Percentiles rank a stretch among this genome's conserved stretches.
These are phyloP conservation scores for Crithidia expoeki DNA, from an alignment of 208 protist species.

Conservation along the genomic window DNA sequence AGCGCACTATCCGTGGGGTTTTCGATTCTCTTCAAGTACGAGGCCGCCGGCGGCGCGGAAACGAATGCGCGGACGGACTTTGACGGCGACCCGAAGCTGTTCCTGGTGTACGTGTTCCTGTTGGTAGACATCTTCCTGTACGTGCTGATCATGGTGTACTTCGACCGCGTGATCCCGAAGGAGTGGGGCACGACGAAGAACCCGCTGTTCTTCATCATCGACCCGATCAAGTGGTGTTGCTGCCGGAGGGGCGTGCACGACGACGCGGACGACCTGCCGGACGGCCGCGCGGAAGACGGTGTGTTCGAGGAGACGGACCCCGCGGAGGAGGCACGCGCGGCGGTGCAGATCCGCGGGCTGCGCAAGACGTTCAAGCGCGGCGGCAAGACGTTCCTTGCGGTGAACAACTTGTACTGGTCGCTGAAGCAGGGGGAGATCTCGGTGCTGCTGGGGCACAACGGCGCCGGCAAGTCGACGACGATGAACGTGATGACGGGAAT, in stretches of 20 bases:
- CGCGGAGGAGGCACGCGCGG: conserved; percentile 32
- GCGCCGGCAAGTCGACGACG: conserved; percentile 84
- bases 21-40: conserved; percentile 53
- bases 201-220: conserved; percentile 67
- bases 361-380: conserved; percentile 45
- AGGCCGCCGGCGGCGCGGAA: conserved; percentile 35
- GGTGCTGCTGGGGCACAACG: conserved; percentile 86
- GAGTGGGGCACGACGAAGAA: conserved; percentile 56
- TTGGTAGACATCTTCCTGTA: conserved; percentile 67
- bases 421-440: conserved; percentile 68
- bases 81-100: conserved; percentile 46
- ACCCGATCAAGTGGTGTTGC: conserved; percentile 38
- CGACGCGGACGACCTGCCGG: conserved; percentile 15
- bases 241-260: conserved; percentile 14
- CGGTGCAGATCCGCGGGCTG: conserved; percentile 32
- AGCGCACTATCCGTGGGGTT: conserved; percentile 59
- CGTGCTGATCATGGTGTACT: conserved; percentile 66
- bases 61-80: conserved; percentile 49
- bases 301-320: conserved; percentile 29
- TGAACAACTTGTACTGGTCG: conserved; percentile 72
- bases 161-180: conserved; percentile 75
- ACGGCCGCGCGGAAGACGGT: conserved; percentile 36
- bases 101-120: conserved; percentile 33
- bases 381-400: conserved; percentile 52
- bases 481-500: conserved; percentile 90